These are phyloP conservation scores for Neurospora tetrasperma DNA, from an alignment of 495 filamentous ascomycete genomes.

Conservation along the genomic window DNA sequence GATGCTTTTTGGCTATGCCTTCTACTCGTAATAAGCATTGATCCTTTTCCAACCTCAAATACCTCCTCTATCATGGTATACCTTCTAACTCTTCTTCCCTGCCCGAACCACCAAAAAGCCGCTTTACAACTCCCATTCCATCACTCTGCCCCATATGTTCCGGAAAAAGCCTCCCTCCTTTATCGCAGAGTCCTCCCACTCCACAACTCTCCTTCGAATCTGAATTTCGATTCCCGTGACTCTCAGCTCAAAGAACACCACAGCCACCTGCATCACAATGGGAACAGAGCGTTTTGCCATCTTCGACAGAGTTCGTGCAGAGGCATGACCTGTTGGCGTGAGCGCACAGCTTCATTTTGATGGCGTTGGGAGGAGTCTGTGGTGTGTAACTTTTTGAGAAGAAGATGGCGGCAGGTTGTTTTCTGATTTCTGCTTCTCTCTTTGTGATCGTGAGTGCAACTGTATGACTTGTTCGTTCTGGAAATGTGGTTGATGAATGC, in stretches of 20 bases:
- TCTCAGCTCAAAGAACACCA: neutral
- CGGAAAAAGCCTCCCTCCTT: neutral
- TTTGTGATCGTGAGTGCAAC: neutral
- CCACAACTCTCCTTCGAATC: neutral
- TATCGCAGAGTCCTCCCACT: neutral
- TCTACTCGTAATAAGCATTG: neutral
- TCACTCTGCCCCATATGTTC: neutral
- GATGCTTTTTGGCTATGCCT: neutral
- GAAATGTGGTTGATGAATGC: neutral
- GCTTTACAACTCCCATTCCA: neutral
- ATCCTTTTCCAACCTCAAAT: neutral
- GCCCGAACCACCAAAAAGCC: neutral
- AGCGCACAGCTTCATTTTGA: neutral
- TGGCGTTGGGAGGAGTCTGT: neutral
- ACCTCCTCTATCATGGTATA: neutral
- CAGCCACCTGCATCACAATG: neutral
- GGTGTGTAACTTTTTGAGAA: neutral
- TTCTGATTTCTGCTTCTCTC: neutral
- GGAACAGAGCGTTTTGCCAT: neutral
- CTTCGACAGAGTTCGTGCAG: neutral
- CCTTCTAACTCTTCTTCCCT: neutral
- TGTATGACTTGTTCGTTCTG: neutral
- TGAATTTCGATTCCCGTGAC: neutral
- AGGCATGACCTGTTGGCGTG: neutral
- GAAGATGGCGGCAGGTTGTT: neutral